Evolutionary conservation across 805 yeast species (phyloP), one percentile per base, ranked within the genome.

Genomic region (Teunomyces tritomae): DNA sequence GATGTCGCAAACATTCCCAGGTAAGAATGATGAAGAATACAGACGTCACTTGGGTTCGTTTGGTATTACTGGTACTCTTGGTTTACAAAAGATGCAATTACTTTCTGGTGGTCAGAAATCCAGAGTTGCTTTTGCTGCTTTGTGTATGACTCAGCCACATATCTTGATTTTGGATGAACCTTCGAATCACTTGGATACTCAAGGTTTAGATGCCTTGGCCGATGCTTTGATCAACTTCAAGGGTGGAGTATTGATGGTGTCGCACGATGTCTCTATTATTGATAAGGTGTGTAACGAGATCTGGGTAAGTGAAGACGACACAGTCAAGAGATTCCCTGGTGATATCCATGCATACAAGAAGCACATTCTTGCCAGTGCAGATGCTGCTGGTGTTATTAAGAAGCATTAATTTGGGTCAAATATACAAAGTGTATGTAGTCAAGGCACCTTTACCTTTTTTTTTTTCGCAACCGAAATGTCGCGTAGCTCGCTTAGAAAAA

Each of bases 101-200:
- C 73, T 94, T 49, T 92, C 98, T 8, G 99, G 98, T 70, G 99
- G 99, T 76, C 99, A 94, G 65, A 94, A 94, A 67, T 90, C 97
- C 26, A 83, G 99, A 71, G 99, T 94, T 45, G 98, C 98, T 0
- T 94, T 94, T 72, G 98, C 99, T 7, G 92, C 97, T 11, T 76
- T 94, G 54, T 89, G 97, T 71, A 76, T 94, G 59, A 80, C 80
- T 51, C 85, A 87, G 53, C 99, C 99, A 14, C 99, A 94, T 65
- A 83, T 94, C 39, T 76, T 94, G 60, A 83, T 94, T 60, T 74
- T 94, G 56, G 99, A 94, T 77, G 99, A 94, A 78, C 99, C 99
- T 69, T 88, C 97, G 5, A 94, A 94, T 72, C 99, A 94, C 71
- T 82, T 94, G 79, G 99, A 94, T 85, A 92, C 97, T 7, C 85